Evolutionary conservation across 2,329 filamentous ascomycete species (phyloP), one percentile per base, ranked within the genome.

Genomic region (Aspergillus floridensis): DNA sequence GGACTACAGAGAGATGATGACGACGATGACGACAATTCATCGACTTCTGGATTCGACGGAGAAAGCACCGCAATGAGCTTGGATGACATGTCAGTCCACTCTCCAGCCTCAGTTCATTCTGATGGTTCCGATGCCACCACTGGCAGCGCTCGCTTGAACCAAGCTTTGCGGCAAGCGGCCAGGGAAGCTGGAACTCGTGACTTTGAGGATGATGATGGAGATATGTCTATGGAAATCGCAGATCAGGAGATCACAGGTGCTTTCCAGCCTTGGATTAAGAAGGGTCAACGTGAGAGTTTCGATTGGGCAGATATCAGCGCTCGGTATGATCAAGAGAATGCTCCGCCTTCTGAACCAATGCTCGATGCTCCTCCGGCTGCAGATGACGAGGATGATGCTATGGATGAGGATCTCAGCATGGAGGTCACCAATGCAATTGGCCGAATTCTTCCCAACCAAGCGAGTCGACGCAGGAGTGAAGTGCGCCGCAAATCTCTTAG

Each of bases 401-500:
- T 82, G 24, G 82, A 84, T 21, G 84, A 86, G 63, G 91, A 93
- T 44, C 88, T 96, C 82, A 95, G 91, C 22, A 97, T 98, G 93
- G 93, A 98, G 67, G 91, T 97, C 7, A 97, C 93, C 2, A 86
- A 86, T 57, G 91, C 86, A 8, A 81, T 96, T 56, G 93, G 93
- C 8, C 85, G 88, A 3, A 97, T 98, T 56, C 75, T 96, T 21
- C 78, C 82, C 5, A 81, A 76, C 32, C 68, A 74, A 19, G 54
- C 69, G 8, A 65, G 63, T 59, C 72, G 59, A 62, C 63, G 72
- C 56, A 61, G 74, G 71, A 70, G 75, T 69, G 59, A 64, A 29
- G 56, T 74, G 76, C 70, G 76, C 77, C 72, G 82, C 78, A 72
- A 76, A 44, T 75, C 77, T 16, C 65, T 70, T 41, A 62, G 72